A percentile compares a stretch with the other conserved stretches of the same genome.
Conservation (phyloP, 768 basidiomycete genomes). For the Strobilomyces dryophilus region DNA sequence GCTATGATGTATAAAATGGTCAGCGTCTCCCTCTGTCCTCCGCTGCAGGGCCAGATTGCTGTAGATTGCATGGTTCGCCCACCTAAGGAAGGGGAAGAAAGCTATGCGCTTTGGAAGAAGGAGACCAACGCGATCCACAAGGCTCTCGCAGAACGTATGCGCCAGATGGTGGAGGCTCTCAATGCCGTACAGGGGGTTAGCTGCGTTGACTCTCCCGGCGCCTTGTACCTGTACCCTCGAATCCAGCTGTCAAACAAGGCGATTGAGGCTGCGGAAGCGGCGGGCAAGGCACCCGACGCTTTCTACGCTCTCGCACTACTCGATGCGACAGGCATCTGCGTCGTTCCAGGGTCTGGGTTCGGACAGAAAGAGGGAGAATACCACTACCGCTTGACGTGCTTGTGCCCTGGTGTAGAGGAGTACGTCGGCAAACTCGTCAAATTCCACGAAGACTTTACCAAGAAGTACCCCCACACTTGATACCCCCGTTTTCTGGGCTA, state of each 20-base stretch:
- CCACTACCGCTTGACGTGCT: conserved; percentile 90
- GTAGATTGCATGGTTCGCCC: conserved; percentile 94
- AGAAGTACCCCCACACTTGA: conserved; percentile 37
- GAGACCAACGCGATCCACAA: conserved; percentile 81
- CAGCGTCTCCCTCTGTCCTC: conserved; percentile 84
- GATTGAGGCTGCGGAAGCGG: conserved; percentile 62
- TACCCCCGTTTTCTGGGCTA: neutral
- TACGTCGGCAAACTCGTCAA: conserved; percentile 81
- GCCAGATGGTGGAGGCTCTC: conserved; percentile 73
- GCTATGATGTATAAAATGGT: conserved; percentile 97
- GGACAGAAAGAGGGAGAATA: conserved; percentile 88
- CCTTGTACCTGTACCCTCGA: conserved; percentile 89
- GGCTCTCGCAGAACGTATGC: conserved; percentile 66
- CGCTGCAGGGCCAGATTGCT: conserved; percentile 87
- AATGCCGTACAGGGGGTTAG: conserved; percentile 82
- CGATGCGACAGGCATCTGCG: conserved; percentile 89
- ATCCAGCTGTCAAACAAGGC: conserved; percentile 74
- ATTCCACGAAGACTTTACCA: conserved; percentile 62
- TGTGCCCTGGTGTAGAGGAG: conserved; percentile 93
- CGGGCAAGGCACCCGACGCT: conserved; percentile 80
- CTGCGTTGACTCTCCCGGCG: conserved; percentile 87
- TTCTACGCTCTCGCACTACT: conserved; percentile 84
- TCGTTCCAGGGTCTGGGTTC: conserved; percentile 91
- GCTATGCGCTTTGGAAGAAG: conserved; percentile 73
- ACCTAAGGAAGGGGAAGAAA: conserved; percentile 69